A percentile compares a stretch with the other conserved stretches of the same genome.
Conservation (phyloP, 257 asterid species). For the Thymus mandschuricus region DNA sequence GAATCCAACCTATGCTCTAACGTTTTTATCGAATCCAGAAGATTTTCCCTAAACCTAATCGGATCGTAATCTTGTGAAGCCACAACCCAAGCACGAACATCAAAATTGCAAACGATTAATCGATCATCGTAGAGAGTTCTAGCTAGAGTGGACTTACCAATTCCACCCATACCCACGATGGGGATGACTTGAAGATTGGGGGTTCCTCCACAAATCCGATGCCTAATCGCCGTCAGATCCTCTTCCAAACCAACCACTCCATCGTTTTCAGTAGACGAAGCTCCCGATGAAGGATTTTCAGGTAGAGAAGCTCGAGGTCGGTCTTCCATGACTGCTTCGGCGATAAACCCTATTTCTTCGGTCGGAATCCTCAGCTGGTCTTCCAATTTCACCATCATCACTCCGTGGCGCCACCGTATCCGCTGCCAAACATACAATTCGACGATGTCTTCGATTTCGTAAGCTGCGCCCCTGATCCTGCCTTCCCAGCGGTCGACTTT, state of each 20-base stretch:
- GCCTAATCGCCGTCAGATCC: background rate
- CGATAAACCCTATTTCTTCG: too few relatives aligned
- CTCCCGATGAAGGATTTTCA: background rate
- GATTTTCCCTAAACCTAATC: background rate
- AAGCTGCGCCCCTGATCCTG: too few relatives aligned
- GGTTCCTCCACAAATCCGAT: constrained; percentile 10
- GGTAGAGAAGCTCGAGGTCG: too few relatives aligned
- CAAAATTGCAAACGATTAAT: background rate
- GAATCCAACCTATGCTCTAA: background rate
- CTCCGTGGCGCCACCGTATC: too few relatives aligned
- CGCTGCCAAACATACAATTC: too few relatives aligned
- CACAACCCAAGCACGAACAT: constrained; percentile 4
- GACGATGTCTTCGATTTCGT: too few relatives aligned
- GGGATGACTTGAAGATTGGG: constrained; percentile 21
- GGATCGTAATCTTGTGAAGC: constrained; percentile 12
- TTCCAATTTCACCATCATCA: too few relatives aligned
- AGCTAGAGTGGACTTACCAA: constrained; percentile 35
- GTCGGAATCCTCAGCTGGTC: too few relatives aligned
- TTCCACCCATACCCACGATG: constrained; percentile 26
- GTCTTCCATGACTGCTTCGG: too few relatives aligned
- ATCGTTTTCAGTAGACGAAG: background rate
- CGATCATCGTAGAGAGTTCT: constrained; percentile 10
- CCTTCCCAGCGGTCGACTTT: too few relatives aligned
- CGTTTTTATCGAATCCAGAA: background rate
- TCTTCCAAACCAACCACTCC: constrained; percentile 9